Evolutionary conservation across 495 filamentous ascomycete species (phyloP), one percentile per base, ranked within the genome.

Genomic region (Choiromyces venosus): DNA sequence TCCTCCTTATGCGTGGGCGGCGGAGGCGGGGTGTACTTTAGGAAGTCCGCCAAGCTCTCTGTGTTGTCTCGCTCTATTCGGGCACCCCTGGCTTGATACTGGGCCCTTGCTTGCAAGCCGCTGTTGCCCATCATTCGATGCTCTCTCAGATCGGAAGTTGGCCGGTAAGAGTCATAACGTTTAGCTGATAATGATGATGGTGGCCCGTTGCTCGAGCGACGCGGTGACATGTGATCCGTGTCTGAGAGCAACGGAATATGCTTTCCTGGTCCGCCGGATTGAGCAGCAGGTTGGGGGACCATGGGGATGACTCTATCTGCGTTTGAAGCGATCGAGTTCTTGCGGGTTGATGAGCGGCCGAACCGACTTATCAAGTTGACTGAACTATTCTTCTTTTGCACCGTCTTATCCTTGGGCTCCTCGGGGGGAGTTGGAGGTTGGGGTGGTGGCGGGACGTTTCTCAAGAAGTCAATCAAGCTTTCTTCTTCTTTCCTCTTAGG

Each of bases 401-500:
- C 80, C 38, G 81, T 82, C 38, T 82, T 84, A 56, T 72, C 75
- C 21, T 75, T 67, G 21, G 33, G 40, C 35, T 72, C 72, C 14
- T 68, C 73, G n/a, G 86, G 85, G 21, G 85, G 84, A 10, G 81
- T 79, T 37, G 83, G 84, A 25, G 85, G 82, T n/a, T 83, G 85
- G 37, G 85, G 83, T 2, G 95, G 93, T 19, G 94, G 95, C 29
- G 92, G 87, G n/a, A 87, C 90, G 76, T 87, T 93, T 68, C 87
- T 88, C 69, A 99, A 84, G 85, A 99, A 99, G 77, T 99, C 96
- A 40, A 92, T 85, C 37, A 89, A 75, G 33, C 85, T 81, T 76
- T 92, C 92, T 78, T 91, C 89, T 37, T 89, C 82, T 65, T 71
- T 82, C 52, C 70, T 79, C 71, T 78, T 84, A 0, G 81, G 80